phyloP scores from a whole-genome alignment of 1,284 basidiomycete species.

The Boletellus deceptivus region DNA sequence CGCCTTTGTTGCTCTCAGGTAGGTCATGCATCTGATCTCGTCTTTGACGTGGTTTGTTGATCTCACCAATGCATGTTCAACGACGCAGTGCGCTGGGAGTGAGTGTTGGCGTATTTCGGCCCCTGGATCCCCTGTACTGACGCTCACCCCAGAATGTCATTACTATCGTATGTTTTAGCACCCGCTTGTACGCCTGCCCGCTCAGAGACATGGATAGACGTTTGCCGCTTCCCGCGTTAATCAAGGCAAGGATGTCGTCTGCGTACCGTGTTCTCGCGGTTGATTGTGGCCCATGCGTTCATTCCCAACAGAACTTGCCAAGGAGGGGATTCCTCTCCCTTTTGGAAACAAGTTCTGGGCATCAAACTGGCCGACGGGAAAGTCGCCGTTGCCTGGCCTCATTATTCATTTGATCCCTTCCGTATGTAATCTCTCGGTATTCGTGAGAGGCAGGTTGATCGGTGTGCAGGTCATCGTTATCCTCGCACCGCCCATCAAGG shows the following conservation, averaged over 20 bases:
- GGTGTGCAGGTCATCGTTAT: conserved; percentile 45
- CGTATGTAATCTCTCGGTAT: conserved; percentile 9
- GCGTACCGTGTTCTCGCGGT: background rate
- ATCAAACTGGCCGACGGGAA: conserved; percentile 39
- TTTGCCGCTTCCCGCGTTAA: conserved; percentile 47
- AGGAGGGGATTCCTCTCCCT: conserved; percentile 42
- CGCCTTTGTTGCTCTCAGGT: conserved; percentile 54
- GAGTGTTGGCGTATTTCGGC: conserved; percentile 3
- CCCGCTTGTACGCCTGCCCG: background rate
- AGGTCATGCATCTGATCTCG: background rate
- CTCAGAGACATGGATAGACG: conserved; percentile 29
- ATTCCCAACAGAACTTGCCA: conserved; percentile 37
- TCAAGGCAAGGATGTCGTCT: conserved; percentile 34
- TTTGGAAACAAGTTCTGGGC: conserved; percentile 40
- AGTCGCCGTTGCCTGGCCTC: conserved; percentile 41
- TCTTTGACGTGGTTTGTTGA: background rate
- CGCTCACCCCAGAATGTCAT: conserved; percentile 33
- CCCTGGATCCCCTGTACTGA: conserved; percentile 3
- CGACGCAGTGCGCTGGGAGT: conserved; percentile 29
- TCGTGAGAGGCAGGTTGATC: background rate
- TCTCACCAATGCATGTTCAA: background rate
- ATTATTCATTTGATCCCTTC: conserved; percentile 37
- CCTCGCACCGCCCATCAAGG: conserved; percentile 42
- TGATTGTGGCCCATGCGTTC: background rate
- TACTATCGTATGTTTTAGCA: conserved; percentile 26